Evolutionary conservation across 192 early-diverging fungal species (phyloP).

Genomic region (Coemansia sp.): DNA sequence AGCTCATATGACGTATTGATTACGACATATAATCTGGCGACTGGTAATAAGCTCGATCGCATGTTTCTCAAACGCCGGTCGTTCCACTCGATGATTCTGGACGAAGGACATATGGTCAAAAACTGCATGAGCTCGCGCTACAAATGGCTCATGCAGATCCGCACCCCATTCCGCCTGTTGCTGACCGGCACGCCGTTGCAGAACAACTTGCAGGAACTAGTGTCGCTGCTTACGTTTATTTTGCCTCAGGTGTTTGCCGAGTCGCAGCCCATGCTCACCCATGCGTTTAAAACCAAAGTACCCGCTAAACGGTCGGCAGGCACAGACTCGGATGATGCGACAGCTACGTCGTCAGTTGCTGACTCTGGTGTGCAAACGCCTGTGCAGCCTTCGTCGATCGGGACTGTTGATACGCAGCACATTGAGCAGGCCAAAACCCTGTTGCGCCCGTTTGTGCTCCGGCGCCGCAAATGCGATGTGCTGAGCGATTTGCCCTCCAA

Average conservation of each 20-base stretch:
- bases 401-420: conserved; percentile 56
- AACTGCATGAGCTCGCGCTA: conserved; percentile 79
- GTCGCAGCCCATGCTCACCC: conserved; percentile 41
- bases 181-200: conserved; percentile 85
- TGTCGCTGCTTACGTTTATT: conserved; percentile 82
- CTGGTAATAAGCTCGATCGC: conserved; percentile 67
- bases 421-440: conserved; percentile 77
- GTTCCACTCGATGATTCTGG: conserved; percentile 74
- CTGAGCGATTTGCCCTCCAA: conserved; percentile 66
- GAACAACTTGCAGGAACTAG: conserved; percentile 86
- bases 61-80: conserved; percentile 65
- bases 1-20: conserved; percentile 64
- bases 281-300: conserved; percentile 48
- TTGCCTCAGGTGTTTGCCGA: conserved; percentile 75
- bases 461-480: conserved; percentile 75
- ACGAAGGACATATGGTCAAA: conserved; percentile 92
- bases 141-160: conserved; percentile 69
- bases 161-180: conserved; percentile 62
- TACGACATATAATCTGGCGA: conserved; percentile 81
- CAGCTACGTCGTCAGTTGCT: conserved; percentile 17
- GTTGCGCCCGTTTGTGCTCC: conserved; percentile 86
- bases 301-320: conserved; percentile 6
- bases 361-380: conserved; percentile 43
- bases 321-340: conserved; percentile 37
- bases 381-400: conserved; percentile 9